Conservation (phyloP, 192 early-diverging fungal genomes). For the Coemansia nantahalensis region DNA sequence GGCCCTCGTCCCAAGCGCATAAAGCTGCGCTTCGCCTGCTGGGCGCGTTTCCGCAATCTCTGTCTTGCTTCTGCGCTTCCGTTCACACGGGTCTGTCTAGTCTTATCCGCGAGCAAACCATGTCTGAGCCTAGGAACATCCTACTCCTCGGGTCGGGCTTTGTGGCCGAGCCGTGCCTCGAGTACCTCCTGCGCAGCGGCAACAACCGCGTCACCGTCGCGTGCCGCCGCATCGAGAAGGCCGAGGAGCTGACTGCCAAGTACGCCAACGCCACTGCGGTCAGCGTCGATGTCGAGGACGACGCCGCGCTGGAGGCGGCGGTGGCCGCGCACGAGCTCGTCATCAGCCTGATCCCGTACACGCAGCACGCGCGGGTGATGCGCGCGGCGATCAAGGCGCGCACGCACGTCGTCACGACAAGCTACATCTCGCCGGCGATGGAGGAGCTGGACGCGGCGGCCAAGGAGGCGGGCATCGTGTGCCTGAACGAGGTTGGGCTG, state of each 20-base stretch:
- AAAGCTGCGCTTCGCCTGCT: no score
- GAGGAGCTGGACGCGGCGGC: constrained; percentile 81
- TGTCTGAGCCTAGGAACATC: constrained; percentile 63
- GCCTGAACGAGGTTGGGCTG: constrained; percentile 98
- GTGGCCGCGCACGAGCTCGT: constrained; percentile 86
- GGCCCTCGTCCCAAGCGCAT: no score
- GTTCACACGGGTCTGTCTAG: no score
- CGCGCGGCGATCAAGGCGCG: constrained; percentile 86
- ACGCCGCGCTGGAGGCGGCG: constrained; percentile 65
- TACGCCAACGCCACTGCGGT: constrained; percentile 62
- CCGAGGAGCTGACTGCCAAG: constrained; percentile 63
- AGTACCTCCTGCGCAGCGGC: constrained; percentile 85
- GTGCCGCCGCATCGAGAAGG: constrained; percentile 72
- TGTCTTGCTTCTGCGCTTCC: no score
- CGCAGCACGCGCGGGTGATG: constrained; percentile 85
- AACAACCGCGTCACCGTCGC: constrained; percentile 92
- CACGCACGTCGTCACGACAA: constrained; percentile 95
- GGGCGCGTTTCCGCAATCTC: neutral
- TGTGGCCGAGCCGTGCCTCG: constrained; percentile 92
- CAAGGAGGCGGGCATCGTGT: constrained; percentile 79
- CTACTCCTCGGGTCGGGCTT: constrained; percentile 96
- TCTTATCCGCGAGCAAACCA: constrained; percentile 1
- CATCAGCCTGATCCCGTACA: constrained; percentile 91
- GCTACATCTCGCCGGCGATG: constrained; percentile 96
- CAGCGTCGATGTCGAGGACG: constrained; percentile 78